These are phyloP conservation scores for Guyanaporus albipodus DNA, from an alignment of 768 basidiomycete genomes.

Conservation along the genomic window DNA sequence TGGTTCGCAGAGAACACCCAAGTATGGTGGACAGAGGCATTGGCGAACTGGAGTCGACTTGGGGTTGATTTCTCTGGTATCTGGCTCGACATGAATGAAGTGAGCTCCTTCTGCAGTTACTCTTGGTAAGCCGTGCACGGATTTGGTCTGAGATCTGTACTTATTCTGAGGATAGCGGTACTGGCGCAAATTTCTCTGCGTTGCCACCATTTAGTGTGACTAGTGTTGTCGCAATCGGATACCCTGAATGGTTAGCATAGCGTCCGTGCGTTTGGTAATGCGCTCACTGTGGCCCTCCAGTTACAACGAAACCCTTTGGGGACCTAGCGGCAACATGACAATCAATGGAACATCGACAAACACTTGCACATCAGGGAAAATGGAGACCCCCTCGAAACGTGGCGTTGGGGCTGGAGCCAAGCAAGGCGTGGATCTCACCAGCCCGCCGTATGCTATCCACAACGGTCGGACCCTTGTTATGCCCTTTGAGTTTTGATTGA, in stretches of 20 bases:
- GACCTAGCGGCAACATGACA: constrained; percentile 72
- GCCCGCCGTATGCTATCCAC: constrained; percentile 67
- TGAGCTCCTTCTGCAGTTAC: constrained; percentile 57
- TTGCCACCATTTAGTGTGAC: constrained; percentile 51
- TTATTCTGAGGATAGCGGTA: constrained; percentile 34
- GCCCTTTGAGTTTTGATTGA: neutral
- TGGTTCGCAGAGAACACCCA: constrained; percentile 54
- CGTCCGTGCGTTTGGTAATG: neutral
- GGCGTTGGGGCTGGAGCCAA: constrained; percentile 50
- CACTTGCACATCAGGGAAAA: constrained; percentile 23
- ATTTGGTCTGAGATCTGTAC: neutral
- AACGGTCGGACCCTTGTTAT: constrained; percentile 44
- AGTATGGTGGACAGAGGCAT: constrained; percentile 57
- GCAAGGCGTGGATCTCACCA: constrained; percentile 46
- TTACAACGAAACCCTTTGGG: constrained; percentile 58
- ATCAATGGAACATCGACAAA: constrained; percentile 63
- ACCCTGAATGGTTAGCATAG: constrained; percentile 60
- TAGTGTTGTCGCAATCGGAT: constrained; percentile 49
- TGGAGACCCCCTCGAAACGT: constrained; percentile 32
- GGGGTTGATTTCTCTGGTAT: constrained; percentile 62
- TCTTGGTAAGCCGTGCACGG: constrained; percentile 41
- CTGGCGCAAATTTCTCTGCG: constrained; percentile 52
- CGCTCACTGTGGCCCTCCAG: constrained; percentile 29
- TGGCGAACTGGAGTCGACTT: constrained; percentile 48
- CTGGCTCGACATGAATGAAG: constrained; percentile 72